phyloP scores from a whole-genome alignment of 2,329 filamentous ascomycete species.

The Fusarium humuli region DNA sequence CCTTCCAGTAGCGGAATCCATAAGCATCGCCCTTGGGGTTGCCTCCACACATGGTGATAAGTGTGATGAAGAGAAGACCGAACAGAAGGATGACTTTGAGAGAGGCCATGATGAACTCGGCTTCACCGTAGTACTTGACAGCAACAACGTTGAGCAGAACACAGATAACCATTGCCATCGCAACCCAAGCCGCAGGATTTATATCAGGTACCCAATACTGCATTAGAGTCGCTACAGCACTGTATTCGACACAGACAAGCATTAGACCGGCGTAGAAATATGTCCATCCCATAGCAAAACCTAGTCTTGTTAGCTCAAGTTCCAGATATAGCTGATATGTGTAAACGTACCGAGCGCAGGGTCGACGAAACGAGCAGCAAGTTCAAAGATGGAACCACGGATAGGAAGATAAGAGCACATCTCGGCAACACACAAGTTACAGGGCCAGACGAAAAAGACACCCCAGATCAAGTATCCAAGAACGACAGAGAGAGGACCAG shows the following conservation, averaged over 20 bases:
- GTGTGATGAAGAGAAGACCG: slow-evolving; percentile 71
- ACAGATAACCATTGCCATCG: slow-evolving; percentile 59
- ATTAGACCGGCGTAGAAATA: slow-evolving; percentile 61
- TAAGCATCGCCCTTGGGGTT: slow-evolving; percentile 72
- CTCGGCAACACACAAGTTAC: slow-evolving; percentile 64
- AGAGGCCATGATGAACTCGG: slow-evolving; percentile 68
- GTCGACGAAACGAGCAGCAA: slow-evolving; percentile 66
- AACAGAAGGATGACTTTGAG: slow-evolving; percentile 61
- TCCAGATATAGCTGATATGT: neutral
- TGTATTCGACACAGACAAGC: slow-evolving; percentile 59
- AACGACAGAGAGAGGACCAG: slow-evolving; percentile 58
- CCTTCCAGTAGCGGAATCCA: slow-evolving; percentile 70
- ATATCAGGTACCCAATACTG: slow-evolving; percentile 57
- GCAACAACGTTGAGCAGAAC: slow-evolving; percentile 61
- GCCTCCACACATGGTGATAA: slow-evolving; percentile 75
- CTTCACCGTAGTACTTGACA: slow-evolving; percentile 59
- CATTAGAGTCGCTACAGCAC: slow-evolving; percentile 58
- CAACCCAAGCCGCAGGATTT: slow-evolving; percentile 62
- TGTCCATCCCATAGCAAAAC: slow-evolving; percentile 67
- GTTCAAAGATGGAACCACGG: slow-evolving; percentile 65
- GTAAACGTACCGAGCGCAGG: slow-evolving; percentile 58
- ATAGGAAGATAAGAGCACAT: slow-evolving; percentile 69
- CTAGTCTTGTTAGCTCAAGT: neutral
- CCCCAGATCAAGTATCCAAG: slow-evolving; percentile 60
- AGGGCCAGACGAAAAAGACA: slow-evolving; percentile 58